Evolutionary conservation across 768 basidiomycete genomes (phyloP).

Genomic region (button mushroom (Agaricus bisporus)): DNA sequence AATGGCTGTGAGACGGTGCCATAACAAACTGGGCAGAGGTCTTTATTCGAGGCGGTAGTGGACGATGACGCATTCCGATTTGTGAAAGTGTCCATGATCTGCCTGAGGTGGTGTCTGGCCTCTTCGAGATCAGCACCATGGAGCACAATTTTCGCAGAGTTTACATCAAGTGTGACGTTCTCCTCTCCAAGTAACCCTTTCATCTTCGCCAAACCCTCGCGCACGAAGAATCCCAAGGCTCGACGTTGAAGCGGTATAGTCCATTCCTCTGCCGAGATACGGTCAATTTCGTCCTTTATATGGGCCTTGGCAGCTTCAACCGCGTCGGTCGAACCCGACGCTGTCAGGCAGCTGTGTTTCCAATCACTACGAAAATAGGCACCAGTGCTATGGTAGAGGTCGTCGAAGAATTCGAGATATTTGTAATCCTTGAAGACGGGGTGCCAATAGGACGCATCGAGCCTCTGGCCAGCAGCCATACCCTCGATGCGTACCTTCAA

Average conservation of each 20-base stretch:
- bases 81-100: slow-evolving; percentile 28
- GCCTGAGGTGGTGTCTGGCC: slow-evolving; percentile 38
- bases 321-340: slow-evolving; percentile 36
- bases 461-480: slow-evolving; percentile 42
- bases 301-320: slow-evolving; percentile 36
- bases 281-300: slow-evolving; percentile 42
- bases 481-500: slow-evolving; percentile 57
- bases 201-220: slow-evolving; percentile 41
- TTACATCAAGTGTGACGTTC: slow-evolving; percentile 39
- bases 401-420: slow-evolving; percentile 28
- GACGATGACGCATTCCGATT: not conserved
- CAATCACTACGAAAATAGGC: slow-evolving; percentile 42
- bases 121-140: slow-evolving; percentile 53
- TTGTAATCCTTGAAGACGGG: slow-evolving; percentile 25
- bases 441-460: slow-evolving; percentile 45
- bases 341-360: slow-evolving; percentile 35
- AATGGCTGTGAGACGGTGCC: slow-evolving; percentile 35
- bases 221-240: slow-evolving; percentile 44
- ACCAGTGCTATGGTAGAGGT: slow-evolving; percentile 27
- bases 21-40: slow-evolving; percentile 50
- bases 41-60: slow-evolving; percentile 4
- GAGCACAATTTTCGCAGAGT: slow-evolving; percentile 30
- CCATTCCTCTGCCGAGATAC: slow-evolving; percentile 38
- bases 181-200: slow-evolving; percentile 50
- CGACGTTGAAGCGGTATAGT: slow-evolving; percentile 29